Evolutionary conservation across 768 basidiomycete genomes (phyloP).

Genomic region (Collybia nuda): DNA sequence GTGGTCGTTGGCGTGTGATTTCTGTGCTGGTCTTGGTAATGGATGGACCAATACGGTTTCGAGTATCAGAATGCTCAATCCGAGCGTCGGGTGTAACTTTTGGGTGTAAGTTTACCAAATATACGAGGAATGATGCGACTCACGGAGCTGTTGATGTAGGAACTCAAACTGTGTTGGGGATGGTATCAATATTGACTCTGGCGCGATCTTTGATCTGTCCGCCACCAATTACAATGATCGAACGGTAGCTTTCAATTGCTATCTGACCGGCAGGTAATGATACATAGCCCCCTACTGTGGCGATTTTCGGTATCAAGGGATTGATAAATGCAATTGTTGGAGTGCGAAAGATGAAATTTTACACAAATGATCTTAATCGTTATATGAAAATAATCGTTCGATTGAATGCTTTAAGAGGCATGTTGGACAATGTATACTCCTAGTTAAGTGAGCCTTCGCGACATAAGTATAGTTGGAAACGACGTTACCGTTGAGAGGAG

Average conservation of each 20-base stretch:
- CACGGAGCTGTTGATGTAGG: not conserved
- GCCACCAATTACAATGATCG: not conserved
- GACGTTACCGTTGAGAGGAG: slow-evolving; percentile 5
- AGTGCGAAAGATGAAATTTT: too few species aligned
- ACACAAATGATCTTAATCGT: too few species aligned
- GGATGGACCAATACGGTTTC: not conserved
- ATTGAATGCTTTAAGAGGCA: too few species aligned
- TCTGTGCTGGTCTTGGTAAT: not conserved
- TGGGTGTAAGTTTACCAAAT: not conserved
- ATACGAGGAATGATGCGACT: not conserved
- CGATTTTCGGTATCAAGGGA: too few species aligned
- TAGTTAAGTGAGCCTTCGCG: too few species aligned
- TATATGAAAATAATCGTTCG: too few species aligned
- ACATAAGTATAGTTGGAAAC: too few species aligned
- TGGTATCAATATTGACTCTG: not conserved
- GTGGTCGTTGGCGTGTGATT: not conserved
- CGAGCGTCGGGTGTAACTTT: slow-evolving; percentile 1
- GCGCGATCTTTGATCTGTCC: not conserved
- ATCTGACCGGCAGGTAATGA: not conserved
- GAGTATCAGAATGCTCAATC: not conserved
- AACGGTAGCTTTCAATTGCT: not conserved
- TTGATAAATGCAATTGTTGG: too few species aligned
- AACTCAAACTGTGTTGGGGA: not conserved
- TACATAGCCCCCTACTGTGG: too few species aligned
- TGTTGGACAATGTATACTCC: too few species aligned